Base-by-base conservation (phyloP, 331 rosid species). In the Cydonia oblonga region DNA sequence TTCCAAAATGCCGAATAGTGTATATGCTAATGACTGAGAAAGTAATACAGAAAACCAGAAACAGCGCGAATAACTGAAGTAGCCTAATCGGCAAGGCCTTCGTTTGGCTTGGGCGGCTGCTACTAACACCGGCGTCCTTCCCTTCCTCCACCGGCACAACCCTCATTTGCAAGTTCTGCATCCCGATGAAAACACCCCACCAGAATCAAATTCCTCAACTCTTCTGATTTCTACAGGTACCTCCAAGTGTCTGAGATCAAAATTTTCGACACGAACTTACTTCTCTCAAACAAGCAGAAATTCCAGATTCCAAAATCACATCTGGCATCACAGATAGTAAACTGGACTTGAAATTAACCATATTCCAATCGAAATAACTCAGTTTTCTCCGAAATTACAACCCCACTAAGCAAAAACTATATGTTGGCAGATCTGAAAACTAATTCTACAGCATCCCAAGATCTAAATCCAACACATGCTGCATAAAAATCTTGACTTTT, bases 81-180 rank as follows among this genome's bases (percentile, higher is more conserved):
- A 88, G 56, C 71, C 91, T 72, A 2, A 86, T 15, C 3, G 97
- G 91, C 86, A 89, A 74, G 14, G 90, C 86, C 84, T 86, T 91
- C 7, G 82, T 56, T 59, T 81, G 91, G 74, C 62, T 83, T 35
- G 79, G 38, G 74, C 96, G 76, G 80, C 18, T 77, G 80, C 18
- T 75, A 22, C 25, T 23, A 68, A 72, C 76, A 68, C 66, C 79
- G 2, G 74, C 77, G 58, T 88, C 91, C 66, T 88, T 90, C 56
- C 96, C 96, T 82, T 91, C 99, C 83, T 95, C 98, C 46, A 82
- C 14, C 20, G 88, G 75, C 79, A 72, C 76, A 65, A 40, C 96
- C 81, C 97, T 85, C 23, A 89, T 83, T 62, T 89, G 96, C 97
- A 93, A 89, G 80, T 80, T 83, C 69, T 25, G 75, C 68, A 72